A percentile compares a stretch with the other conserved stretches of the same genome.
Conservation (phyloP, 2,329 filamentous ascomycete genomes). For the Penicillium sp. region DNA sequence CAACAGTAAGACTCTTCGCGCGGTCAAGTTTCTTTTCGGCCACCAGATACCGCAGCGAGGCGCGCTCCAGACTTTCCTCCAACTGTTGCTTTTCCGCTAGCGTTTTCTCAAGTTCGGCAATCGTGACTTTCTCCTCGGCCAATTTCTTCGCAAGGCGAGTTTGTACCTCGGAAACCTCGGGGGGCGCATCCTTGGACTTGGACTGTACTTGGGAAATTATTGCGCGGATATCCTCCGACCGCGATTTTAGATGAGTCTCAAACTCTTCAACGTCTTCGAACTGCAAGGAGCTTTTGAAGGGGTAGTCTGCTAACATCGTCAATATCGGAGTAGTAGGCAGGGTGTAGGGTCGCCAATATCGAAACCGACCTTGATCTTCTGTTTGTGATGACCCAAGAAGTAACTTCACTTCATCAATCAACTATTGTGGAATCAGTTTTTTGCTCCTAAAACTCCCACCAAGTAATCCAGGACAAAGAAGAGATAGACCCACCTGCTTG, state of each 20-base stretch:
- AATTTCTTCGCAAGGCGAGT: constrained; percentile 71
- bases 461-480: background rate
- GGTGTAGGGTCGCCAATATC: background rate
- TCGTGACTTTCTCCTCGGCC: constrained; percentile 76
- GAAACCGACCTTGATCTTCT: constrained; percentile 30
- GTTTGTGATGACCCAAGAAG: constrained; percentile 35
- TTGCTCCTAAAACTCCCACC: too few relatives aligned
- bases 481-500: constrained; percentile 67
- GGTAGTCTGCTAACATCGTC: constrained; percentile 17
- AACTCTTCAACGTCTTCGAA: constrained; percentile 62
- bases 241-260: constrained; percentile 73
- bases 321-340: constrained; percentile 2
- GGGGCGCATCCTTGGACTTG: constrained; percentile 49
- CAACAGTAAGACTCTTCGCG: constrained; percentile 81
- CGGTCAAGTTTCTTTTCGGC: constrained; percentile 94
- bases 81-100: constrained; percentile 78
- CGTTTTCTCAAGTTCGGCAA: constrained; percentile 72
- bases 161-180: constrained; percentile 72
- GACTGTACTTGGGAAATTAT: constrained; percentile 69
- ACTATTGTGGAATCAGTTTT: constrained; percentile 29
- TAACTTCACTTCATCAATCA: constrained; percentile 50
- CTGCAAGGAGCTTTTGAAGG: constrained; percentile 55
- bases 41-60: constrained; percentile 87
- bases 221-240: constrained; percentile 72
- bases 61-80: constrained; percentile 81